Evolutionary conservation across 2,329 filamentous ascomycete genomes (phyloP).

Genomic region (Aspergillus piperis): DNA sequence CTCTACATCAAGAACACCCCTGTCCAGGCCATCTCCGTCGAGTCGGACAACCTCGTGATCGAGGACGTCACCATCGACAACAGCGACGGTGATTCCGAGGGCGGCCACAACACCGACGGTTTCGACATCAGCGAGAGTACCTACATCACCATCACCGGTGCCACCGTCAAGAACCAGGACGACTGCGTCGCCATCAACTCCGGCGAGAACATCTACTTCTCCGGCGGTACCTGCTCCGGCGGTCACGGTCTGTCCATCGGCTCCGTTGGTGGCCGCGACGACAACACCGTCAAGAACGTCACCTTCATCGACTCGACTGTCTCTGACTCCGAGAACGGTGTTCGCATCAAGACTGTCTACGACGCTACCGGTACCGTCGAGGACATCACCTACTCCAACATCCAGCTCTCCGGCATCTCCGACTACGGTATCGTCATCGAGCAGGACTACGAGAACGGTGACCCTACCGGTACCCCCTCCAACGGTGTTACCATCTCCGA

Average conservation of each 20-base stretch:
- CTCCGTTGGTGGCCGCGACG: conserved; percentile 57
- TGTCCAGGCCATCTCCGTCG: conserved; percentile 40
- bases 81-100: conserved; percentile 52
- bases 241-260: conserved; percentile 61
- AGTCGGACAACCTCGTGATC: conserved; percentile 55
- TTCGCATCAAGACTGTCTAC: conserved; percentile 61
- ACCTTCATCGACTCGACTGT: conserved; percentile 53
- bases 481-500: conserved; percentile 45
- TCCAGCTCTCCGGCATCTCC: conserved; percentile 49
- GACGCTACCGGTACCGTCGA: conserved; percentile 55
- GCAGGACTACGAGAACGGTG: conserved; percentile 59
- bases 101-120: conserved; percentile 57
- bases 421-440: conserved; percentile 57
- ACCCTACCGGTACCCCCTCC: conserved; percentile 41
- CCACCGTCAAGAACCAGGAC: conserved; percentile 60
- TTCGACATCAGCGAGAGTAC: conserved; percentile 44
- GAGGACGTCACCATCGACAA: conserved; percentile 60
- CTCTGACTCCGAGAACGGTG: conserved; percentile 56
- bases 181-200: conserved; percentile 63
- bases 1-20: conserved; percentile 42
- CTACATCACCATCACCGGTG: conserved; percentile 53
- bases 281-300: conserved; percentile 59
- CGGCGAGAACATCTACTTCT: conserved; percentile 45
- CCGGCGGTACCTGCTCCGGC: conserved; percentile 33
- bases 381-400: conserved; percentile 56